phyloP scores from a whole-genome alignment of 805 yeast species.

The Myxozyma sirexii region DNA sequence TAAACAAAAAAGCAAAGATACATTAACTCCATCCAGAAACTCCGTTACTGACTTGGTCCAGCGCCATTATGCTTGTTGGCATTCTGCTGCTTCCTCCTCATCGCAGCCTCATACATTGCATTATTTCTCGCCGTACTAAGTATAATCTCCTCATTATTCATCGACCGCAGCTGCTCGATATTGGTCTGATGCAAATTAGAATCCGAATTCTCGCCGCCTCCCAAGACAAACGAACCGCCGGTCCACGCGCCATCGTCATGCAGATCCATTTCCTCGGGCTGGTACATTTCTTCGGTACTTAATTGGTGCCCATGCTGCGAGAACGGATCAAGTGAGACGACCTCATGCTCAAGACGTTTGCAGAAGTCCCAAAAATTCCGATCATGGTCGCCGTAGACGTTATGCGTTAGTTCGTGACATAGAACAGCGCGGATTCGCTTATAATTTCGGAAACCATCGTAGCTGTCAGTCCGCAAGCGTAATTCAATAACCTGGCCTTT shows the following conservation, averaged over 20 bases:
- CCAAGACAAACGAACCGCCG: slow-evolving; percentile 30
- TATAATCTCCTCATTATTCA: slow-evolving; percentile 26
- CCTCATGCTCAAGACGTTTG: slow-evolving; percentile 42
- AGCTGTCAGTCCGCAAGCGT: slow-evolving; percentile 46
- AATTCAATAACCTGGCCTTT: slow-evolving; percentile 44
- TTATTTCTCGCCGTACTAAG: slow-evolving; percentile 12
- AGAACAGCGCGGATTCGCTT: slow-evolving; percentile 42
- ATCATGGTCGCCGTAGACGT: slow-evolving; percentile 44
- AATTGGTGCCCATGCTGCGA: slow-evolving; percentile 9
- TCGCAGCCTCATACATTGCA: slow-evolving; percentile 7
- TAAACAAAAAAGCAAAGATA: too few relatives aligned
- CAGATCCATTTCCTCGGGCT: slow-evolving; percentile 12
- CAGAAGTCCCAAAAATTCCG: slow-evolving; percentile 44
- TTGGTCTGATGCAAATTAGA: not conserved
- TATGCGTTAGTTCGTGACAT: slow-evolving; percentile 48
- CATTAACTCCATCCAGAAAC: too few relatives aligned
- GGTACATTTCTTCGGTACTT: slow-evolving; percentile 13
- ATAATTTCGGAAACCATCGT: slow-evolving; percentile 45
- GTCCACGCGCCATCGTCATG: slow-evolving; percentile 29
- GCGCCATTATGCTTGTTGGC: not conserved
- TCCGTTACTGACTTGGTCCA: not conserved
- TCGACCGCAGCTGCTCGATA: slow-evolving; percentile 1
- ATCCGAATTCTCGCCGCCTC: slow-evolving; percentile 17
- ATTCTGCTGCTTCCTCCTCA: slow-evolving; percentile 1
- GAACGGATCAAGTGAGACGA: slow-evolving; percentile 30